Percentiles rank a stretch among this genome's conserved stretches.
phyloP scores from a whole-genome alignment of 495 filamentous ascomycete genomes.

The Aspergillus saccharolyticus region DNA sequence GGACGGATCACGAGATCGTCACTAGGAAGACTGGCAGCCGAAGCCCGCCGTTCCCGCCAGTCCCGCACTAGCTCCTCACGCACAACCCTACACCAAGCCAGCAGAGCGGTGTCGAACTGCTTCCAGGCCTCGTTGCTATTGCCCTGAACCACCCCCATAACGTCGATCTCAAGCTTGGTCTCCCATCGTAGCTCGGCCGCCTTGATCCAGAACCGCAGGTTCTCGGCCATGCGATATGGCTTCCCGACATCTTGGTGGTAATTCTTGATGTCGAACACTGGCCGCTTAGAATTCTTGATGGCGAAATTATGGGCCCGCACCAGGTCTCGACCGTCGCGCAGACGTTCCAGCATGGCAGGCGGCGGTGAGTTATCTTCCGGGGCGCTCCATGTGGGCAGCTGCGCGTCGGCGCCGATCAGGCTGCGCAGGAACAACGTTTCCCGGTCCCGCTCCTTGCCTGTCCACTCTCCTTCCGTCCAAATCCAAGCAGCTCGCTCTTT shows the following conservation, averaged over 20 bases:
- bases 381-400: constrained; percentile 67
- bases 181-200: constrained; percentile 95
- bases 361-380: constrained; percentile 55
- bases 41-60: constrained; percentile 37
- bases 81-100: constrained; percentile 72
- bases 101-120: constrained; percentile 72
- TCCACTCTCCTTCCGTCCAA: constrained; percentile 79
- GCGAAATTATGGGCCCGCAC: constrained; percentile 85
- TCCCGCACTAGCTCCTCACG: constrained; percentile 68
- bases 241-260: constrained; percentile 89
- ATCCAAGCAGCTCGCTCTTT: constrained; percentile 67
- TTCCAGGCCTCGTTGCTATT: constrained; percentile 62
- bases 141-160: constrained; percentile 75
- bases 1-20: constrained; percentile 11
- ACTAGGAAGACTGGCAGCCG: constrained; percentile 12
- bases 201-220: constrained; percentile 92
- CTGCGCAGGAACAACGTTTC: constrained; percentile 78
- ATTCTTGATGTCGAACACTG: constrained; percentile 84
- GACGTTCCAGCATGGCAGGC: constrained; percentile 65
- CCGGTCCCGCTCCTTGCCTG: constrained; percentile 66
- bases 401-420: constrained; percentile 43
- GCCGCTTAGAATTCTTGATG: constrained; percentile 73
- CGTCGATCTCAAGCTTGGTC: constrained; percentile 75
- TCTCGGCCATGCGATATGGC: constrained; percentile 90
- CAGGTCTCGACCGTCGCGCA: constrained; percentile 75